These are phyloP conservation scores for Salisapilia sapeloensis DNA, from an alignment of 352 stramenopile species.

Conservation along the genomic window DNA sequence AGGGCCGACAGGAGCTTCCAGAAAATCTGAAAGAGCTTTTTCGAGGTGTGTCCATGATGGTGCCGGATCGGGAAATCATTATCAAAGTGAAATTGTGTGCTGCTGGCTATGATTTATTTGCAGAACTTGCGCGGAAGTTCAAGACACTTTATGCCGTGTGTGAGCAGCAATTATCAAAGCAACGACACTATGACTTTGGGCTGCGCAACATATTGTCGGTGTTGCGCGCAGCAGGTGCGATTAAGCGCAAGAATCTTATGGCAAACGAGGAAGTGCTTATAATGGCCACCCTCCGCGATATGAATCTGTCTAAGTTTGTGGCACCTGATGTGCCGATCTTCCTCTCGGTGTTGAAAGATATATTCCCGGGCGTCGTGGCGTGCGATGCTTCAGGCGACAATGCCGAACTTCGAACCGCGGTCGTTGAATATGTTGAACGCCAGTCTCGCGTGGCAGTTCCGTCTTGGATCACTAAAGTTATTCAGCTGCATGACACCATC, in stretches of 20 bases:
- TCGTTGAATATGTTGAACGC: conserved; percentile 61
- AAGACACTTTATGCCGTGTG: conserved; percentile 91
- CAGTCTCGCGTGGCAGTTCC: conserved; percentile 38
- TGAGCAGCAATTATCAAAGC: conserved; percentile 87
- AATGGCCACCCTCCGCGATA: conserved; percentile 90
- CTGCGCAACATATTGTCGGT: conserved; percentile 92
- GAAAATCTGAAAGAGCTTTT: conserved; percentile 90
- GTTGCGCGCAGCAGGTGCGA: conserved; percentile 87
- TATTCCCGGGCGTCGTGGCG: conserved; percentile 62
- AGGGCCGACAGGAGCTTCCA: conserved; percentile 81
- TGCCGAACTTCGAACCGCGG: conserved; percentile 39
- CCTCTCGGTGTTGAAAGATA: conserved; percentile 73
- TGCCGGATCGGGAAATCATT: conserved; percentile 93
- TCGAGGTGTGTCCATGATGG: conserved; percentile 93
- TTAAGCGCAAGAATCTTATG: conserved; percentile 88
- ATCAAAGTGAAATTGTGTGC: conserved; percentile 90
- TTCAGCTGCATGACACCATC: conserved; percentile 87
- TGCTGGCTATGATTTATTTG: conserved; percentile 82
- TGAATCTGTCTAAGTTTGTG: conserved; percentile 89
- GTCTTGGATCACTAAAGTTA: conserved; percentile 78
- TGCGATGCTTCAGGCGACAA: conserved; percentile 29
- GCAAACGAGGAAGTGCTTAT: conserved; percentile 88
- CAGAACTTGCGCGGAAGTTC: conserved; percentile 91
- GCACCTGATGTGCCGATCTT: conserved; percentile 86
- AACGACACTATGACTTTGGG: conserved; percentile 90